Evolutionary conservation across 805 yeast genomes (phyloP), one percentile per base, ranked within the genome.

Genomic region (Lipomyces kockii): DNA sequence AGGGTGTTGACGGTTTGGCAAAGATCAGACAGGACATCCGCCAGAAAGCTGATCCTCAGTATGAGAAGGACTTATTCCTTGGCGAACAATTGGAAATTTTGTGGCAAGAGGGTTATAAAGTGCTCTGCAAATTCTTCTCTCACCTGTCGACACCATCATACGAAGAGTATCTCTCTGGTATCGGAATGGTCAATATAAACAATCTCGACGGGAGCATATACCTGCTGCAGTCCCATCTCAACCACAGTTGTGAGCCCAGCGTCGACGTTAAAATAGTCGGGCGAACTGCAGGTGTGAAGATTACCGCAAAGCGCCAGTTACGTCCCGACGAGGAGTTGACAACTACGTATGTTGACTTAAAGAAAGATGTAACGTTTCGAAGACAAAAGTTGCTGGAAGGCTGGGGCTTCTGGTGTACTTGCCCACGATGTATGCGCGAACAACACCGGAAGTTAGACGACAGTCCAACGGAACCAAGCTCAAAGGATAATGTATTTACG

Each of bases 361-460:
- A 80, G 5, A 87, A 85, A 72, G 84, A 86, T 1, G 84, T 87
- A 8, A 85, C 83, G 58, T 86, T 87, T 66, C 83, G 97, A 70
- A 87, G 86, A 73, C 77, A 89, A 70, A 87, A 85, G 70, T 79
- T 91, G 60, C 78, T 93, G 66, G 86, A 87, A 12, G 88, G 89
- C 72, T 91, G 92, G 91, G 97, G 97, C 3, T 91, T 91, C 76
- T 74, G 83, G 22, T 91, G 97, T 77, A 77, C 76, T 32, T 91
- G 97, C 76, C 73, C 77, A 12, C 84, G 89, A 70, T 91, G 97
- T 77, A 83, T 84, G 72, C 79, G 79, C 7, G 93, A 89, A 71
- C 81, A 86, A 63, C 83, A 25, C 17, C 63, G 62, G 32, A 62
- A 5, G 2, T 20, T 51, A 12, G 8, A 22, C 6, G 55, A 7